phyloP scores from a whole-genome alignment of 352 stramenopile genomes.

The Pythium myriotylum region DNA sequence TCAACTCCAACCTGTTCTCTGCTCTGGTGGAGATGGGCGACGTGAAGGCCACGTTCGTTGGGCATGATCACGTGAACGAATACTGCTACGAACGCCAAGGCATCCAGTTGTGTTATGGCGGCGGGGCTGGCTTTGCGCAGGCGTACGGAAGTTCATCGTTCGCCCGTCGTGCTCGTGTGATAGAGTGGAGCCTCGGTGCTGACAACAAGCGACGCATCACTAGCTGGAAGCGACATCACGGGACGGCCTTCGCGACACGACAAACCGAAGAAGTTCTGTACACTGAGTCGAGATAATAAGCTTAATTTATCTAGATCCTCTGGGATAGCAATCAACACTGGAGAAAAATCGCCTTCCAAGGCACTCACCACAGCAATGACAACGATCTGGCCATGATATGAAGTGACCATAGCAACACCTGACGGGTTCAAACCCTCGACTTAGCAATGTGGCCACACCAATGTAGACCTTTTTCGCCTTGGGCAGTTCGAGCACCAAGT shows the following conservation, averaged over 20 bases:
- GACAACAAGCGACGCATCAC: slow-evolving; percentile 21
- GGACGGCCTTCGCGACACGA: slow-evolving; percentile 5
- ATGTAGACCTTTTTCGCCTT: too few relatives aligned
- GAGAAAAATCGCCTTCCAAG: too few relatives aligned
- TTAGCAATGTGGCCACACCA: too few relatives aligned
- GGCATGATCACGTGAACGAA: slow-evolving; percentile 68
- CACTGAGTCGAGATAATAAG: background rate
- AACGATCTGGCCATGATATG: too few relatives aligned
- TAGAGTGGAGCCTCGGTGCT: slow-evolving; percentile 53
- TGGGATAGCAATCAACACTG: too few relatives aligned
- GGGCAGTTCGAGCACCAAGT: too few relatives aligned
- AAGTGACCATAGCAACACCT: too few relatives aligned
- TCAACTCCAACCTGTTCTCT: slow-evolving; percentile 49
- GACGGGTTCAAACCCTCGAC: too few relatives aligned
- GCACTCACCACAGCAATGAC: too few relatives aligned
- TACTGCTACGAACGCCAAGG: slow-evolving; percentile 48
- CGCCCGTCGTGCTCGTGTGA: slow-evolving; percentile 48
- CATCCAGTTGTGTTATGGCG: slow-evolving; percentile 62
- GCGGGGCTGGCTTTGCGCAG: slow-evolving; percentile 46
- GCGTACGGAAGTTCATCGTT: slow-evolving; percentile 38
- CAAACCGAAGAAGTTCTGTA: slow-evolving; percentile 20
- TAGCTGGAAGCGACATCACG: slow-evolving; percentile 38
- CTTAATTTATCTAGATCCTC: background rate
- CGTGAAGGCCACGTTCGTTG: slow-evolving; percentile 62
- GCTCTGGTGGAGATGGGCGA: slow-evolving; percentile 52